Percentiles rank a stretch among this genome's conserved stretches.
phyloP scores from a whole-genome alignment of 148 eudicot species.

The Silene latifolia region DNA sequence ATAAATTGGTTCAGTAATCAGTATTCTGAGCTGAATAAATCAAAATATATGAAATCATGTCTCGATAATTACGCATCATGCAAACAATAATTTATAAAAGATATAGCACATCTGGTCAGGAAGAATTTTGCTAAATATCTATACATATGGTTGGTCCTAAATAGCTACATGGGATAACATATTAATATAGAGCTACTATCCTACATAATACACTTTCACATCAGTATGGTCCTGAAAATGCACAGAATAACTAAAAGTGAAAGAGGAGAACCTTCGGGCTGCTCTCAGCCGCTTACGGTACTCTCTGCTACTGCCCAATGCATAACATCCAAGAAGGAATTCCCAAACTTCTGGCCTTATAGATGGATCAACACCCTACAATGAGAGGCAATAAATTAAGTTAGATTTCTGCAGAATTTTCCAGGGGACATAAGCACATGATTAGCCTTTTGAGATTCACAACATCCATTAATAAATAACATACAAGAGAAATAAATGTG shows the following conservation, averaged over 20 bases:
- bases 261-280: slow-evolving; percentile 68
- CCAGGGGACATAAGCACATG: neutral
- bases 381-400: slow-evolving; percentile 12
- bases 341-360: slow-evolving; percentile 99
- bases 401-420: slow-evolving; percentile 11
- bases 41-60: neutral
- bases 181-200: neutral
- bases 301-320: slow-evolving; percentile 77
- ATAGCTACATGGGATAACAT: neutral
- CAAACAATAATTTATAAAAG: neutral
- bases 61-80: neutral
- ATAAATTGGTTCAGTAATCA: neutral
- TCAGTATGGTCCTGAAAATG: neutral
- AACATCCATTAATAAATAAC: neutral
- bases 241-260: slow-evolving; percentile 9
- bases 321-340: slow-evolving; percentile 95
- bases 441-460: neutral
- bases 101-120: neutral
- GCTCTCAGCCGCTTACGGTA: slow-evolving; percentile 64
- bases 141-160: neutral
- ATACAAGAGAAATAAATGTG: neutral
- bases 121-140: neutral
- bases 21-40: neutral
- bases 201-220: neutral
- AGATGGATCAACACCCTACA: slow-evolving; percentile 95